Base-by-base conservation (phyloP, 805 yeast genomes). In the Saccharomycopsis sp. region DNA sequence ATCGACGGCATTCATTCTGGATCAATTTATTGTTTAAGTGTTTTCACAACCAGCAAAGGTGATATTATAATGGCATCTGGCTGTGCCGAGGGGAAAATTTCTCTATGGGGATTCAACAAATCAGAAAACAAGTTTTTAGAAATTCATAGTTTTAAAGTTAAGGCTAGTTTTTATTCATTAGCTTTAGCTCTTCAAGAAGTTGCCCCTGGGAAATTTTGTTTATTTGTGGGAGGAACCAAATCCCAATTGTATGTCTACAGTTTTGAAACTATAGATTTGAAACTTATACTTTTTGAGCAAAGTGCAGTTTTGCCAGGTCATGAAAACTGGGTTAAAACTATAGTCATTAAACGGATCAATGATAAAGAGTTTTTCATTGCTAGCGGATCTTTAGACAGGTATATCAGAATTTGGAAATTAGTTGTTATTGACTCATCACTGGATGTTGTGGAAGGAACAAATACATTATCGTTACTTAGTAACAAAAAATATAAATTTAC, bases 271-370 rank as follows among this genome's bases (percentile, higher is more conserved):
- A 5, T 15, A 10, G 36, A 41, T 3, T 37, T 45, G 4, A 26
- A 41, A 10, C 5, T 5, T 6, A 27, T 59, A 12, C 42, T 49
- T 10, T 60, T 68, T 31, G 39, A 51, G 6, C 63, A 61, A 39
- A 63, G 67, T 23, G 81, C 87, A 1, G 62, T 62, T 6, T 59
- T 92, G 26, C 69, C 76, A 21, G 98, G 99, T 3, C 98, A 92
- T 57, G 98, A 92, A 59, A 96, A 88, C 59, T 92, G 99, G 99
- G 73, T 92, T 37, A 81, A 82, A 54, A 69, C 85, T 12, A 60
- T 92, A 23, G 69, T 76, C 1, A 74, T 85, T 53, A 74, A 70
- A 28, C 59, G 67, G 42, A 67, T 62, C 15, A 57, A 59, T 0
- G 65, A 64, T 5, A 73, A 69, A 18, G 76, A 74, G 45, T 74